Percentiles rank a stretch among this genome's conserved stretches.
These are phyloP conservation scores for Eucalyptus polybractea DNA, from an alignment of 345 rosid genomes.

Conservation along the genomic window DNA sequence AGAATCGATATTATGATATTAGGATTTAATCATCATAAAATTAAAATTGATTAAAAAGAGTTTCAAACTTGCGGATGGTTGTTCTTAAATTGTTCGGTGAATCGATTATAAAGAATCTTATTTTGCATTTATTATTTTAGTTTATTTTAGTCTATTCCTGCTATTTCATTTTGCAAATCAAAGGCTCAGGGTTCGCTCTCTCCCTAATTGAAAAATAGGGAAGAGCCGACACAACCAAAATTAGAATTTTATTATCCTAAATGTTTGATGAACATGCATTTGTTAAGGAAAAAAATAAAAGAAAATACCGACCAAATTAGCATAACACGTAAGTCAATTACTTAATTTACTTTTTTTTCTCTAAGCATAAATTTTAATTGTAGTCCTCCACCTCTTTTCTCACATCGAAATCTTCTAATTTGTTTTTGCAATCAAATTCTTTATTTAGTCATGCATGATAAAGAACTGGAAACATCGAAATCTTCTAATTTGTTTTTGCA, in stretches of 20 bases:
- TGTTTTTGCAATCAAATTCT: not conserved
- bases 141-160: not conserved
- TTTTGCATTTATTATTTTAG: not conserved
- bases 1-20: not conserved
- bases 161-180: not conserved
- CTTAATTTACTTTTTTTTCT: no score
- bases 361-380: no score
- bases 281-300: no score
- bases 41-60: not conserved
- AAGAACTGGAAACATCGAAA: no score
- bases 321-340: no score
- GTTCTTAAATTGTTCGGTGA: not conserved
- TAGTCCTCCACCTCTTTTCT: no score
- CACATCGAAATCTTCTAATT: not conserved
- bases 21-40: not conserved
- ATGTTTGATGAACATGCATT: no score
- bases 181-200: not conserved
- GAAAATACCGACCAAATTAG: no score
- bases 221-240: not conserved
- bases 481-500: no score
- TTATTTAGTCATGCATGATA: not conserved
- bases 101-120: not conserved
- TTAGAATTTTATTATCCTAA: no score
- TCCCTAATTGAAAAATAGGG: not conserved
- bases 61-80: not conserved